A percentile compares a stretch with the other conserved stretches of the same genome.
These are phyloP conservation scores for Leccinum disarticulatum DNA, from an alignment of 768 basidiomycete species.

Conservation along the genomic window DNA sequence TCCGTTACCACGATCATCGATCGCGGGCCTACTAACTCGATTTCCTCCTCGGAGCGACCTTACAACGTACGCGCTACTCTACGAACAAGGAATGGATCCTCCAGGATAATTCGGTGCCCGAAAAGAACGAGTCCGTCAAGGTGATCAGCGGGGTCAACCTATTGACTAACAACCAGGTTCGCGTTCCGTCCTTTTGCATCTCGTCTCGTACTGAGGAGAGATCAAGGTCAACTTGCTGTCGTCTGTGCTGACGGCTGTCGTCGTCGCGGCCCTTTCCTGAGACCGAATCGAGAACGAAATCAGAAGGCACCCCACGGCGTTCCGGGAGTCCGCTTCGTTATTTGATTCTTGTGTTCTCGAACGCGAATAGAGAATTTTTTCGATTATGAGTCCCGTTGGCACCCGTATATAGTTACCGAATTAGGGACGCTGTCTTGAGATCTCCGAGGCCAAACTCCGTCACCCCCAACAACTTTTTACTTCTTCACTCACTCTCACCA, in stretches of 20 bases:
- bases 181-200: neutral
- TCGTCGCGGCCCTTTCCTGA: conserved; percentile 37
- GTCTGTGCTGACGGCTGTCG: conserved; percentile 37
- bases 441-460: conserved; percentile 13
- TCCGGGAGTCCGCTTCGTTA: neutral
- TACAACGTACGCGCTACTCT: conserved; percentile 80
- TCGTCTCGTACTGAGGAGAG: conserved; percentile 5
- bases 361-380: neutral
- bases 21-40: conserved; percentile 56
- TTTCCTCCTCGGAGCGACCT: conserved; percentile 82
- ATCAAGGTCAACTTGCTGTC: conserved; percentile 46
- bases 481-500: neutral
- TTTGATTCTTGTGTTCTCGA: conserved; percentile 1
- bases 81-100: conserved; percentile 58
- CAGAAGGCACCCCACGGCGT: neutral
- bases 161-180: conserved; percentile 83
- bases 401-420: conserved; percentile 19
- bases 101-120: conserved; percentile 47
- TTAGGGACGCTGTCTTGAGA: conserved; percentile 14
- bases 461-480: neutral
- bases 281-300: neutral
- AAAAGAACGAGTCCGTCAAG: conserved; percentile 47
- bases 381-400: neutral
- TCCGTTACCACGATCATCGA: conserved; percentile 1
- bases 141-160: conserved; percentile 63